Conservation (phyloP, 1,284 basidiomycete species). For the Ceratobasidium sp. region DNA sequence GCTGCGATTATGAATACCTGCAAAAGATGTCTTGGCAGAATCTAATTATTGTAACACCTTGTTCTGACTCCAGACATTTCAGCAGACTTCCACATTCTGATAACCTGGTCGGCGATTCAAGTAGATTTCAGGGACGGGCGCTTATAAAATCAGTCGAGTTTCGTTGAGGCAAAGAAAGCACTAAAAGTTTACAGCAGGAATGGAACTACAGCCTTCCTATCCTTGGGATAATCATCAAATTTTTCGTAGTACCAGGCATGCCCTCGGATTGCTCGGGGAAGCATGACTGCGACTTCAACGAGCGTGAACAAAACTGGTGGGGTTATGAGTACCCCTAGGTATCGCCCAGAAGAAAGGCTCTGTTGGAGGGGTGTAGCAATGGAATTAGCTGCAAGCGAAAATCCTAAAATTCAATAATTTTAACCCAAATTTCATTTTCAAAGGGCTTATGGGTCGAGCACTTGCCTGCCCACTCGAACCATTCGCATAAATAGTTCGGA, state of each 20-base stretch:
- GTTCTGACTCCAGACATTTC: too few species aligned
- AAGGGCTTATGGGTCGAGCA: background rate
- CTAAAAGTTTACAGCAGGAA: constrained; percentile 65
- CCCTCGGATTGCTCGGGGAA: constrained; percentile 82
- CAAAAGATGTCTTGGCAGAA: too few species aligned
- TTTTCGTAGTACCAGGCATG: constrained; percentile 84
- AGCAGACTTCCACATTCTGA: too few species aligned
- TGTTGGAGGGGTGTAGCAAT: constrained; percentile 31
- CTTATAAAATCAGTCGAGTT: too few species aligned
- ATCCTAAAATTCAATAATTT: constrained; percentile 26
- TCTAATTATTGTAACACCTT: too few species aligned
- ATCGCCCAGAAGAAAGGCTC: constrained; percentile 1
- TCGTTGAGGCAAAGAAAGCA: too few species aligned
- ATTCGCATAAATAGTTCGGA: constrained; percentile 95
- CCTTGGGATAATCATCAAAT: constrained; percentile 78
- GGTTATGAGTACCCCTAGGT: constrained; percentile 51
- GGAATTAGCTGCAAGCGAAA: constrained; percentile 44
- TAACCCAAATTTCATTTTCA: background rate
- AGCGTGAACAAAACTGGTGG: constrained; percentile 85
- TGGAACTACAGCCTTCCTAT: constrained; percentile 76
- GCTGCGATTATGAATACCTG: too few species aligned
- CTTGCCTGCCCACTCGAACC: constrained; percentile 83
- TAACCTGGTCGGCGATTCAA: too few species aligned
- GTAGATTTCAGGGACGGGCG: too few species aligned
- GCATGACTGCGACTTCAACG: constrained; percentile 79